These are phyloP conservation scores for Termitomyces sp. DNA, from an alignment of 768 basidiomycete species.

Conservation along the genomic window DNA sequence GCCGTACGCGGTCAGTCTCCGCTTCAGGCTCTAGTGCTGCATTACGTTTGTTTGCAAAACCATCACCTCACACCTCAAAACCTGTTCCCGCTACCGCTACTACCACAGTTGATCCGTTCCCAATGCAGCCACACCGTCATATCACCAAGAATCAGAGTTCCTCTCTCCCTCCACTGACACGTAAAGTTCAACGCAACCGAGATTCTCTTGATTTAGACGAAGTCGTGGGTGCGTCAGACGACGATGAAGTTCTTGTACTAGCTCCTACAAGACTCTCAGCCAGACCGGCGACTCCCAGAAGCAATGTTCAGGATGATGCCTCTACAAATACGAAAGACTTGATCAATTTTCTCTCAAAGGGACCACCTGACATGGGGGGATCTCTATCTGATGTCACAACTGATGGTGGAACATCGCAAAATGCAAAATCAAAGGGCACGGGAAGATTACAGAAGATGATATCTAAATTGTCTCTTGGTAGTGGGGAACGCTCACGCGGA, in stretches of 20 bases:
- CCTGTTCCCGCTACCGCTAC: constrained; percentile 24
- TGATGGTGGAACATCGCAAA: constrained; percentile 26
- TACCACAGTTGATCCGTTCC: constrained; percentile 17
- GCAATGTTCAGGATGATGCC: constrained; percentile 19
- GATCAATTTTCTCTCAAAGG: constrained; percentile 51
- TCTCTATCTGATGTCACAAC: constrained; percentile 42
- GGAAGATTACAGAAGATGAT: constrained; percentile 79
- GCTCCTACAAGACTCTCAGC: constrained; percentile 14
- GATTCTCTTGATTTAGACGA: constrained; percentile 77
- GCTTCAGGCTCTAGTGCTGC: constrained; percentile 25
- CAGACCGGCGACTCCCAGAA: constrained; percentile 16
- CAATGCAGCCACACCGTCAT: constrained; percentile 22
- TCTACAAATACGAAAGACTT: constrained; percentile 46
- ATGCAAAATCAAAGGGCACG: constrained; percentile 43
- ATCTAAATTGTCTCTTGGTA: constrained; percentile 60
- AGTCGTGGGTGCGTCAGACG: constrained; percentile 64
- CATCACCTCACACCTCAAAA: constrained; percentile 22
- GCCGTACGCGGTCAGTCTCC: constrained; percentile 36
- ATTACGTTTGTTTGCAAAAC: constrained; percentile 19
- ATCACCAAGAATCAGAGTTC: constrained; percentile 21
- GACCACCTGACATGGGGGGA: constrained; percentile 51
- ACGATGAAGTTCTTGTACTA: constrained; percentile 32
- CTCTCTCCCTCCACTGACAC: constrained; percentile 43
- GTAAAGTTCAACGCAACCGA: constrained; percentile 46
- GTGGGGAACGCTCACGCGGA: constrained; percentile 29